Evolutionary conservation across 192 early-diverging fungal species (phyloP), one percentile per base, ranked within the genome.

Genomic region (Entomortierella parvispora): DNA sequence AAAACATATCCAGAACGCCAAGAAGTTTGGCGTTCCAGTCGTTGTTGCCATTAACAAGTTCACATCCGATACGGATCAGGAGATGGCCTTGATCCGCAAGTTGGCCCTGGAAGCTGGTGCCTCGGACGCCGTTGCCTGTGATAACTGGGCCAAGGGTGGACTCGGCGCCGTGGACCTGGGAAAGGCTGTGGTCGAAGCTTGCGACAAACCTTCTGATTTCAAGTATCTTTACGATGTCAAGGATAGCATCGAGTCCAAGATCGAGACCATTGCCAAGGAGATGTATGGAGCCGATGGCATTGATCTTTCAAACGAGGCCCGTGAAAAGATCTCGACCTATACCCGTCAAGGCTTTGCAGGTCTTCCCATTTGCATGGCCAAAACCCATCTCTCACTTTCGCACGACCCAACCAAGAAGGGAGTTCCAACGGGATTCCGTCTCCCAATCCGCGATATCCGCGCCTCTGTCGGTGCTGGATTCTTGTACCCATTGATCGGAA

Each of bases 331-430:
- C 37, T 93, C 90, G 61, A 83, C 87, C 28, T 99, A 97, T 70
- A 95, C 95, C 1, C 62, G 69, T 14, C 91, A 92, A 82, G 96
- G 96, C 20, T 99, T 97, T 83, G 89, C 70, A 44, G 83, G 91
- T 26, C 81, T 98, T 69, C 96, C 96, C 7, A 93, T 99, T 34
- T 99, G 97, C 82, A 99, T 99, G 97, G 97, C 97, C 42, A 99
- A 99, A 86, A 99, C 97, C 6, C 97, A 99, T 75, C 86, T 95
- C 66, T 92, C 90, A 50, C 86, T 99, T 62, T 96, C 95, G 26
- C 95, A 96, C 46, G 92, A 98, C 65, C 94, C 97, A 1, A 91
- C 88, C 40, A 85, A 95, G 51, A 99, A 99, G 86, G 89, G 91
- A 55, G 96, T 93, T 1, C 97, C 97, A 9, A 93, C 92, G 34